Evolutionary conservation across 768 basidiomycete species (phyloP).

Genomic region (Fomitopsis pulvina): DNA sequence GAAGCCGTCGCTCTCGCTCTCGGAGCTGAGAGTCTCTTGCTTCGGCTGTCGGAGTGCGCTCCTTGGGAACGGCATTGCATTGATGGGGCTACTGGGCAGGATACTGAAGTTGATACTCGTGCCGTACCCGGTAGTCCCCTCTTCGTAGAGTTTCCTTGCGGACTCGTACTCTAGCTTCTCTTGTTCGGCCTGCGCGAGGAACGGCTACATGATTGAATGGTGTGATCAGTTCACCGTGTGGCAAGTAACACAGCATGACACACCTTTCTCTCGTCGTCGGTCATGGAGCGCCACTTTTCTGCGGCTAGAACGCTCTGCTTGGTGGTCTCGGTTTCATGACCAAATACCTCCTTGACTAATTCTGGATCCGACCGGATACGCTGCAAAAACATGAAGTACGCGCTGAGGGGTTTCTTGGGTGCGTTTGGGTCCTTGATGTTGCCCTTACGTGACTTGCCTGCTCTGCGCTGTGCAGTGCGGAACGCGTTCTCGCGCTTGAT

Average conservation of each 20-base stretch:
- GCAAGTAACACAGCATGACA: constrained; percentile 13
- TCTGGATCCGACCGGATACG: constrained; percentile 75
- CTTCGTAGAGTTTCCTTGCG: constrained; percentile 81
- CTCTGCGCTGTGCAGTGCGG: constrained; percentile 87
- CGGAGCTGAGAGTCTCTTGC: constrained; percentile 54
- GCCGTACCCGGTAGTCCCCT: constrained; percentile 61
- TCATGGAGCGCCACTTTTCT: constrained; percentile 89
- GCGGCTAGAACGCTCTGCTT: constrained; percentile 93
- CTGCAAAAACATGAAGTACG: constrained; percentile 94
- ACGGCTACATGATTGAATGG: constrained; percentile 51
- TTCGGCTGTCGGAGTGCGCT: constrained; percentile 40
- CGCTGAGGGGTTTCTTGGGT: constrained; percentile 90
- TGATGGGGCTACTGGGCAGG: constrained; percentile 57
- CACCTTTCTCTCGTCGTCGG: constrained; percentile 90
- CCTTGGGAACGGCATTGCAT: constrained; percentile 33
- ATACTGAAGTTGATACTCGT: constrained; percentile 79
- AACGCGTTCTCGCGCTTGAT: constrained; percentile 92
- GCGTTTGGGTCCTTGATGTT: constrained; percentile 98
- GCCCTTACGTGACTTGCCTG: constrained; percentile 86
- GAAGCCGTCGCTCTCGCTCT: constrained; percentile 54
- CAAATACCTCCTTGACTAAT: constrained; percentile 78
- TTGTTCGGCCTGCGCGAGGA: constrained; percentile 87
- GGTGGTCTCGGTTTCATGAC: constrained; percentile 87
- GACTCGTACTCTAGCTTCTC: constrained; percentile 93
- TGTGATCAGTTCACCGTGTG: not conserved